Evolutionary conservation across 2,329 filamentous ascomycete genomes (phyloP), one percentile per base, ranked within the genome.

Genomic region (Aureobasidium melanogenum): DNA sequence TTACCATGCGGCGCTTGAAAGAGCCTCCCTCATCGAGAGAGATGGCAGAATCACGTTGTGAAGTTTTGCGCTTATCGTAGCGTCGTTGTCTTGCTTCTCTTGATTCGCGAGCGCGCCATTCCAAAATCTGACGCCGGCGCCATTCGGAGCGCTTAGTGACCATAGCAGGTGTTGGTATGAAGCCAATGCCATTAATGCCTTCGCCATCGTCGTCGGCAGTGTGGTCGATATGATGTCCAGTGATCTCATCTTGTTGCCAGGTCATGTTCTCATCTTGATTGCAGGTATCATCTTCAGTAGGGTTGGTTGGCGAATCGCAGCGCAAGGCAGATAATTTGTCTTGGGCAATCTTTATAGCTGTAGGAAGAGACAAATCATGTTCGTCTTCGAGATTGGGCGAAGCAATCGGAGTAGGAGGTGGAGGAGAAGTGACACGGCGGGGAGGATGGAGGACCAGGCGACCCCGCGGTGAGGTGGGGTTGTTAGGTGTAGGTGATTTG

Each of bases 171-270:
- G 83, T 86, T 3, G 84, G 84, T 62, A 78, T 79, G 70, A 86
- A 87, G 0, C 84, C 84, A 61, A 87, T 78, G 1, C 84, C 84
- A 66, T 87, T 86, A 64, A 86, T 80, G 5, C 84, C 84, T 60
- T 82, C 82, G 3, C 84, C 83, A 68, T 87, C 84, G 67, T 86
- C 84, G 41, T 79, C 80, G 7, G 56, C 52, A 5, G 73, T 76
- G 3, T 78, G 77, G 56, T 81, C 76, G 22, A 73, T 74, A 34
- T 77, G 69, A 66, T 85, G 81, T 15, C 83, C 83, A 5, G 84
- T 86, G 67, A 86, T 86, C 68, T 87, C 84, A 39, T 77, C 76
- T 64, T 84, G 81, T 67, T 80, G 80, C 84, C 84, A 86, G 62
- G 77, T 78, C 63, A 79, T 70, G 38, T 69, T 67, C 9, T 72